phyloP scores from a whole-genome alignment of 108 stramenopile genomes.

The Cyclostephanos invisitatus region DNA sequence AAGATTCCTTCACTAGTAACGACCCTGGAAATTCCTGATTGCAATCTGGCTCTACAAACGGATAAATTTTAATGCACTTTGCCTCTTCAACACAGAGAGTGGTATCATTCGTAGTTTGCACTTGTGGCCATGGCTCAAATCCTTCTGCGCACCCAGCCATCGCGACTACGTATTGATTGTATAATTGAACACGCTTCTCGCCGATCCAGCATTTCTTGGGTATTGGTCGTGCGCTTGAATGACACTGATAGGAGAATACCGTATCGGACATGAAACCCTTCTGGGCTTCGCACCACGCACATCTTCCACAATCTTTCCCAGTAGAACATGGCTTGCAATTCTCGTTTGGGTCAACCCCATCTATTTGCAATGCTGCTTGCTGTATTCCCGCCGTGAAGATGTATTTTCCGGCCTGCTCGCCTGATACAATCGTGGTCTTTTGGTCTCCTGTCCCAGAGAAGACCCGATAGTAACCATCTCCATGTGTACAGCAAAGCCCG shows the following conservation, averaged over 20 bases:
- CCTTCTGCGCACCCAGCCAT: slow-evolving; percentile 30
- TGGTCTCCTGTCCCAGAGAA: slow-evolving; percentile 19
- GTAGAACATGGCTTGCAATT: slow-evolving; percentile 29
- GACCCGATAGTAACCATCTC: slow-evolving; percentile 28
- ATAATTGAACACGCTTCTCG: slow-evolving; percentile 20
- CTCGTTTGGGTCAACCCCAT: slow-evolving; percentile 29
- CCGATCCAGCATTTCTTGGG: slow-evolving; percentile 31
- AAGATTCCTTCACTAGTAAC: slow-evolving; percentile 18
- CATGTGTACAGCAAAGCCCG: slow-evolving; percentile 15
- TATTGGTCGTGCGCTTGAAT: slow-evolving; percentile 14
- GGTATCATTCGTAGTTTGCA: slow-evolving; percentile 7
- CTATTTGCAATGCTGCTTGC: slow-evolving; percentile 1
- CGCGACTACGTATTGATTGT: slow-evolving; percentile 32
- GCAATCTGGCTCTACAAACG: slow-evolving; percentile 24
- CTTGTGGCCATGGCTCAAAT: slow-evolving; percentile 26
- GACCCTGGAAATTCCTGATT: slow-evolving; percentile 20
- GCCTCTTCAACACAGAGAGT: slow-evolving; percentile 20
- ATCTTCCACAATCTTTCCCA: slow-evolving; percentile 27
- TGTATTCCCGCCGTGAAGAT: slow-evolving; percentile 10
- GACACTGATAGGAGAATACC: slow-evolving; percentile 27
- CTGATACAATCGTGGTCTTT: slow-evolving; percentile 27
- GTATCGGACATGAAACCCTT: slow-evolving; percentile 27
- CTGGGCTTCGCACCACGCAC: slow-evolving; percentile 33
- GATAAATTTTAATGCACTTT: slow-evolving; percentile 23
- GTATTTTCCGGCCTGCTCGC: slow-evolving; percentile 6